A percentile compares a stretch with the other conserved stretches of the same genome.
phyloP scores from a whole-genome alignment of 2,329 filamentous ascomycete genomes.

The Hysterium pulicare region DNA sequence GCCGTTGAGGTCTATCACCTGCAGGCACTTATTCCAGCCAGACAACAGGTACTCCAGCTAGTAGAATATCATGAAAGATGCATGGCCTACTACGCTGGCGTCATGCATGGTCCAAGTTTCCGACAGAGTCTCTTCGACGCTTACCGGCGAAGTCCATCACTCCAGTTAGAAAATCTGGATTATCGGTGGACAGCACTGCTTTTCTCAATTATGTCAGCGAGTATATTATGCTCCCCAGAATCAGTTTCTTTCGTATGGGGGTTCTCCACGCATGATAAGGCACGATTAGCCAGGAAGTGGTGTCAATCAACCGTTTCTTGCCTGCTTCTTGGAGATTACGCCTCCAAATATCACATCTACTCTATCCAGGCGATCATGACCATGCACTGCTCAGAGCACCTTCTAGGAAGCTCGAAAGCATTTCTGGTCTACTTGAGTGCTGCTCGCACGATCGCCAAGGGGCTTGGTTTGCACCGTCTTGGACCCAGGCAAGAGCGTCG shows the following conservation, averaged over 20 bases:
- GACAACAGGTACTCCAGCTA: conserved; percentile 23
- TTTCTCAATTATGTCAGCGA: conserved; percentile 44
- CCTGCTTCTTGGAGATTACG: conserved; percentile 47
- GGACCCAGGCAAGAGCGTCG: conserved; percentile 14
- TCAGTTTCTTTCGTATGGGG: conserved; percentile 41
- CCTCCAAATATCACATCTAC: conserved; percentile 35
- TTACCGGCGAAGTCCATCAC: conserved; percentile 32
- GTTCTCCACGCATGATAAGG: conserved; percentile 41
- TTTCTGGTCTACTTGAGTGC: conserved; percentile 46
- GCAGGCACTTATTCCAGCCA: conserved; percentile 37
- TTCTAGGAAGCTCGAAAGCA: conserved; percentile 48
- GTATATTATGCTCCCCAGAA: conserved; percentile 42
- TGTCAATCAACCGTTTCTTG: conserved; percentile 45
- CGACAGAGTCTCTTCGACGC: conserved; percentile 37
- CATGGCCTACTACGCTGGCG: conserved; percentile 41
- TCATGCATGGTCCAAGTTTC: conserved; percentile 39
- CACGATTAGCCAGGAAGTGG: conserved; percentile 44
- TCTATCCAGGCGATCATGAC: conserved; percentile 47
- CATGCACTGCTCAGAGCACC: conserved; percentile 49
- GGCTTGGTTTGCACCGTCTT: conserved; percentile 45
- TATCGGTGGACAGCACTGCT: conserved; percentile 44
- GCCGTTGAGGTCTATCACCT: conserved; percentile 26
- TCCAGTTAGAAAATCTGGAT: conserved; percentile 35
- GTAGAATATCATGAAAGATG: conserved; percentile 39
- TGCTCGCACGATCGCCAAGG: conserved; percentile 47